Conservation (phyloP, 805 yeast species). For the Barnettozyma salicaria region DNA sequence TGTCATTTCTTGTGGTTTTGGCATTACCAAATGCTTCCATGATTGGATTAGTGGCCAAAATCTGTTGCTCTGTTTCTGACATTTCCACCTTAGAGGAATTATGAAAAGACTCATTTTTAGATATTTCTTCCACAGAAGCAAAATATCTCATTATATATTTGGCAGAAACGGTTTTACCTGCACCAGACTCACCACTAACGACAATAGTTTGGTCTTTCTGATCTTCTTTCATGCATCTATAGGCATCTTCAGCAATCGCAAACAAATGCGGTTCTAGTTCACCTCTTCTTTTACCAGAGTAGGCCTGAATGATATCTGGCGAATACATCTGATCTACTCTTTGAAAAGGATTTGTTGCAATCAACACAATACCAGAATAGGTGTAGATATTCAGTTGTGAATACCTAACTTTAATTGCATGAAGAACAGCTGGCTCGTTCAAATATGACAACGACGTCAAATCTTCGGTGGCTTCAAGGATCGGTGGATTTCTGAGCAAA, state of each 20-base stretch:
- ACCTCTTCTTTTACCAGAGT: conserved; percentile 88
- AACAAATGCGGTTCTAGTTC: conserved; percentile 95
- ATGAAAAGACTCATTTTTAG: conserved; percentile 32
- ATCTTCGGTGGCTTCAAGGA: conserved; percentile 90
- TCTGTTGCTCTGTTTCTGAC: conserved; percentile 89
- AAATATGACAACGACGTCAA: conserved; percentile 85
- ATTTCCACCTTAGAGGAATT: conserved; percentile 49
- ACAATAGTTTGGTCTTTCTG: conserved; percentile 88
- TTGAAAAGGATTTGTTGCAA: conserved; percentile 95
- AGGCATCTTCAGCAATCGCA: conserved; percentile 97
- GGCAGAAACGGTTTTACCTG: conserved; percentile 97
- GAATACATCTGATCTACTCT: conserved; percentile 86
- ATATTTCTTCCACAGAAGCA: conserved; percentile 75
- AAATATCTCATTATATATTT: conserved; percentile 96
- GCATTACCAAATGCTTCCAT: conserved; percentile 99
- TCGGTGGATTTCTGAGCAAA: conserved; percentile 84
- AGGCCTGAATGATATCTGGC: conserved; percentile 88
- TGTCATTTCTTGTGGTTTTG: conserved; percentile 93
- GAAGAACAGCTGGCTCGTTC: conserved; percentile 94
- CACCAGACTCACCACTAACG: conserved; percentile 97
- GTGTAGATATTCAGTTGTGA: conserved; percentile 89
- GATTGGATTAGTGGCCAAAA: conserved; percentile 93
- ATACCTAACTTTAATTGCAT: conserved; percentile 86
- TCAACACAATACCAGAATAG: conserved; percentile 92
- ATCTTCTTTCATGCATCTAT: conserved; percentile 87